Percentiles rank a stretch among this genome's conserved stretches.
phyloP scores from a whole-genome alignment of 2,329 filamentous ascomycete species.

The Fusarium neocosmosporiellum region DNA sequence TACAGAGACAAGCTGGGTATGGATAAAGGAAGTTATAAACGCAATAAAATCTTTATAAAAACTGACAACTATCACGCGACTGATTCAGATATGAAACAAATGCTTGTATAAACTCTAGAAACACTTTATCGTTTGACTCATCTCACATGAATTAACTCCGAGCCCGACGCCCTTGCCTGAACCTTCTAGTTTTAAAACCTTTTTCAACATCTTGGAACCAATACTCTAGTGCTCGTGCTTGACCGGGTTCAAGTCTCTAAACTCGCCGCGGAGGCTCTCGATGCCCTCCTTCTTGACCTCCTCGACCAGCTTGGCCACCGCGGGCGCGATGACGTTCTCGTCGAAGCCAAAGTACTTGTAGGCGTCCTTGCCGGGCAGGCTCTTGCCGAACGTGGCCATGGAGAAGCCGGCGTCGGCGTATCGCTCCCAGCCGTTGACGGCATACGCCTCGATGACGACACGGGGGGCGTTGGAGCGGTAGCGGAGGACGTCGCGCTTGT shows the following conservation, averaged over 20 bases:
- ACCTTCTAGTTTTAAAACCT: conserved; percentile 13
- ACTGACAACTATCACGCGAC: neutral
- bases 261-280: conserved; percentile 47
- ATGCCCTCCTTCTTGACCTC: conserved; percentile 46
- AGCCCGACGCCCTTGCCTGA: neutral
- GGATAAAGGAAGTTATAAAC: neutral
- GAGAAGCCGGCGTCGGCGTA: conserved; percentile 68
- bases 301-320: conserved; percentile 49
- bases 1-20: too few relatives aligned
- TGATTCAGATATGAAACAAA: neutral
- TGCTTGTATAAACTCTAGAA: conserved; percentile 22
- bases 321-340: conserved; percentile 52
- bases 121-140: conserved; percentile 7
- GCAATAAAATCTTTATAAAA: neutral
- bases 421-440: conserved; percentile 68
- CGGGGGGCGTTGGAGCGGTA: conserved; percentile 56
- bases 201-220: neutral
- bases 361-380: conserved; percentile 63
- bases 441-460: conserved; percentile 71
- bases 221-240: conserved; percentile 35
- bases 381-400: conserved; percentile 67
- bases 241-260: conserved; percentile 44
- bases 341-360: conserved; percentile 69
- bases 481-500: conserved; percentile 58
- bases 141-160: conserved; percentile 22